Percentiles rank a stretch among this genome's conserved stretches.
phyloP scores from a whole-genome alignment of 345 rosid species.

The Geranium rotundifolium region DNA sequence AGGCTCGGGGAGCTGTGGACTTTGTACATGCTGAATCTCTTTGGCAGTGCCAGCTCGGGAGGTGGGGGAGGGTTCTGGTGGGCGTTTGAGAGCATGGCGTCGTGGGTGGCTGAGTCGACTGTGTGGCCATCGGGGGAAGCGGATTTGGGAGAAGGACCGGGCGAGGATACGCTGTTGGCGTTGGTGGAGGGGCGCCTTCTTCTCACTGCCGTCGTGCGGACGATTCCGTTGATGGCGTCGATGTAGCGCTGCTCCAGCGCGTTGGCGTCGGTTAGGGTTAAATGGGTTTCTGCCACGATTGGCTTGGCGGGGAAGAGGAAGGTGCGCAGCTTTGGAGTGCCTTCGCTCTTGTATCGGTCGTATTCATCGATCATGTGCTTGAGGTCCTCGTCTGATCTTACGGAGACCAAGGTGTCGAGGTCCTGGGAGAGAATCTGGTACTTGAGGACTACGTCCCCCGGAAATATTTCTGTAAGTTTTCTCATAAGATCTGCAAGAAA shows the following conservation, averaged over 20 bases:
- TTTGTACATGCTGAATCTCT: constrained; percentile 20
- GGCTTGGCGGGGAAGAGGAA: constrained; percentile 56
- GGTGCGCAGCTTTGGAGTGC: constrained; percentile 45
- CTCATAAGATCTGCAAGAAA: constrained; percentile 46
- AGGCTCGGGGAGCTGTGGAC: constrained; percentile 61
- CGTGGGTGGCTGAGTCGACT: constrained; percentile 15
- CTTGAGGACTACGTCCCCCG: constrained; percentile 48
- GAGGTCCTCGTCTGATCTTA: constrained; percentile 62
- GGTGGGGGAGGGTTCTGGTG: constrained; percentile 16
- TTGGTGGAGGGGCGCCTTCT: constrained; percentile 23
- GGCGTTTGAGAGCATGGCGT: constrained; percentile 7
- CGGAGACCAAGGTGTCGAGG: constrained; percentile 70
- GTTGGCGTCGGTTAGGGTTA: neutral
- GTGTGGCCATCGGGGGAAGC: constrained; percentile 36
- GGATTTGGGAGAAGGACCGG: constrained; percentile 41
- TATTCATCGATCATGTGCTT: constrained; percentile 75
- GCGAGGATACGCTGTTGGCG: constrained; percentile 32
- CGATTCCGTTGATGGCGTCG: constrained; percentile 65
- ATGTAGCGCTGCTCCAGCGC: constrained; percentile 61
- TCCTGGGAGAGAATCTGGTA: constrained; percentile 64
- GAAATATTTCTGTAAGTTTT: constrained; percentile 43
- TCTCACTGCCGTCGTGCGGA: constrained; percentile 13
- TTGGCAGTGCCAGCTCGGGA: neutral
- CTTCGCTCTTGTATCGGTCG: constrained; percentile 39
- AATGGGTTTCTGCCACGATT: constrained; percentile 24